Evolutionary conservation across 805 yeast genomes (phyloP).

Genomic region (Kodamaea nitidulidarum): DNA sequence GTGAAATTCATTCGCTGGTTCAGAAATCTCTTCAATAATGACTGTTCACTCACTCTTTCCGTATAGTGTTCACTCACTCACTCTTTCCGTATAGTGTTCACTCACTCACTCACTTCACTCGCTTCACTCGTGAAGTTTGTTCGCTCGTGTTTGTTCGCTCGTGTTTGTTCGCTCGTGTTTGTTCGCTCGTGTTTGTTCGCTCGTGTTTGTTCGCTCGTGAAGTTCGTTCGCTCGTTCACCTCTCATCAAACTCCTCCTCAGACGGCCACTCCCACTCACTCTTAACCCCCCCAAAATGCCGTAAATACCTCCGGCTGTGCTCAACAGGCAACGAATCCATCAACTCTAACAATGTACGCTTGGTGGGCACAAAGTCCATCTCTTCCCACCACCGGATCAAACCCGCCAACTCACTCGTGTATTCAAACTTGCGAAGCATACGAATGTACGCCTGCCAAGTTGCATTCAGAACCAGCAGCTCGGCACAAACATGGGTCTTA

Average conservation of each 20-base stretch:
- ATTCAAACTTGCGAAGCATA: constrained; percentile 45
- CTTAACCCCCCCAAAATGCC: constrained; percentile 27
- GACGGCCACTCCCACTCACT: constrained; percentile 36
- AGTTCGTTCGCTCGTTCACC: too few relatives aligned
- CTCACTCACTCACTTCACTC: too few relatives aligned
- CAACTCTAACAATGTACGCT: constrained; percentile 36
- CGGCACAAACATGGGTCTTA: constrained; percentile 33
- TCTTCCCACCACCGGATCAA: constrained; percentile 54
- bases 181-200: too few relatives aligned
- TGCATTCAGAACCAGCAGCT: constrained; percentile 37
- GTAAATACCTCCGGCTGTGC: constrained; percentile 33
- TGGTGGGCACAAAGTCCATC: constrained; percentile 40
- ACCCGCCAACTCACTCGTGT: constrained; percentile 45
- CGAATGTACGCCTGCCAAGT: constrained; percentile 53
- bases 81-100: too few relatives aligned
- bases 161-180: too few relatives aligned
- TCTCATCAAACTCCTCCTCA: constrained; percentile 10
- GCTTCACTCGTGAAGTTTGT: too few relatives aligned
- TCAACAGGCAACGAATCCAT: constrained; percentile 36
- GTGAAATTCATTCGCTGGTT: too few relatives aligned
- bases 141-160: too few relatives aligned
- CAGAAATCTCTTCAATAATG: too few relatives aligned
- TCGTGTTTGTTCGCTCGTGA: too few relatives aligned
- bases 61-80: too few relatives aligned
- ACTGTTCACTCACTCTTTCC: too few relatives aligned